Conservation (phyloP, 345 rosid genomes). For the Brassica carinata region DNA sequence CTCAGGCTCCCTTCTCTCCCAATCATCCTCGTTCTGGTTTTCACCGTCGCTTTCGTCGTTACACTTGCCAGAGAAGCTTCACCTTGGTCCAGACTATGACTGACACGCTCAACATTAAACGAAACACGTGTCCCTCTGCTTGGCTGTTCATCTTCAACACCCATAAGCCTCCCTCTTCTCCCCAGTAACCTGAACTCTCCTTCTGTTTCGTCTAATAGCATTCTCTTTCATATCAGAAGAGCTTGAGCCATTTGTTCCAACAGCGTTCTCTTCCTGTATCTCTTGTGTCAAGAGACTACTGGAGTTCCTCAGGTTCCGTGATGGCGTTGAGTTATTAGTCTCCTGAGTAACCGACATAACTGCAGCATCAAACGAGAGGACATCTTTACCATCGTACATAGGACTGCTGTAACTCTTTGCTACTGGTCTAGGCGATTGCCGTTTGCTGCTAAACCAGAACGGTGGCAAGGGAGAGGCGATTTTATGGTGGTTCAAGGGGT, state of each 20-base stretch:
- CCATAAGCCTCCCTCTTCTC: slow-evolving; percentile 72
- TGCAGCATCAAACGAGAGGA: slow-evolving; percentile 80
- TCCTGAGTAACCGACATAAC: slow-evolving; percentile 54
- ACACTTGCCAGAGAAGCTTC: slow-evolving; percentile 55
- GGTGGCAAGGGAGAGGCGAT: slow-evolving; percentile 76
- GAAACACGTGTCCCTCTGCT: slow-evolving; percentile 84
- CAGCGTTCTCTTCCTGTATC: slow-evolving; percentile 65
- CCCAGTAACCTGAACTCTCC: slow-evolving; percentile 90
- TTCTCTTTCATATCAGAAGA: slow-evolving; percentile 71
- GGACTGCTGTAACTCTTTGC: slow-evolving; percentile 75
- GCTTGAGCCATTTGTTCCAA: slow-evolving; percentile 29
- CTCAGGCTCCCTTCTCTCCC: slow-evolving; percentile 79
- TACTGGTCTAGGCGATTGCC: slow-evolving; percentile 45
- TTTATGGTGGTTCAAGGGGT: slow-evolving; percentile 46
- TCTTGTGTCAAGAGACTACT: slow-evolving; percentile 41
- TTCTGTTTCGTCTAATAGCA: slow-evolving; percentile 94
- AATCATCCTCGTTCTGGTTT: slow-evolving; percentile 56
- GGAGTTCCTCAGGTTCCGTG: slow-evolving; percentile 35
- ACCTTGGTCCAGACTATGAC: slow-evolving; percentile 52
- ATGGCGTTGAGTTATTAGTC: slow-evolving; percentile 50
- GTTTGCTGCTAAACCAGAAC: slow-evolving; percentile 69
- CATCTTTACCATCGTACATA: slow-evolving; percentile 62
- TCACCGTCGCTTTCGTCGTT: slow-evolving; percentile 45
- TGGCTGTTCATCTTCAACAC: slow-evolving; percentile 77
- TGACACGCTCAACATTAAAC: slow-evolving; percentile 70